phyloP scores from a whole-genome alignment of 2,329 filamentous ascomycete species.

The Diaporthe helianthi region DNA sequence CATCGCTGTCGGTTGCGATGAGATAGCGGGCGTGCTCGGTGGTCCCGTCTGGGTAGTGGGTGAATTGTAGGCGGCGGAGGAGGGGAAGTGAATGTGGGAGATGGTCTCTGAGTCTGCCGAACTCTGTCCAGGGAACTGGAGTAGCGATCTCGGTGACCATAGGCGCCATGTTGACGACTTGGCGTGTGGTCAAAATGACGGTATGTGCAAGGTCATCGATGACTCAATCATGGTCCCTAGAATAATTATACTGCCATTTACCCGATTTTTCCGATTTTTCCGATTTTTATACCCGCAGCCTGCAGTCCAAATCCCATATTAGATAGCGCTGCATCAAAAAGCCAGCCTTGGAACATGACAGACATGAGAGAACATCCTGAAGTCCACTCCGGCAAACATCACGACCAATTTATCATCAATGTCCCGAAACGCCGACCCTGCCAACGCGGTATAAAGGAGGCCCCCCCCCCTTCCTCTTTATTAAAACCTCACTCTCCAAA shows the following conservation, averaged over 20 bases:
- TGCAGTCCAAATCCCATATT: background rate
- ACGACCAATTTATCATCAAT: background rate
- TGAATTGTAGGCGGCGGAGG: constrained; percentile 68
- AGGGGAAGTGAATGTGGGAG: constrained; percentile 67
- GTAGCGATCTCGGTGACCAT: constrained; percentile 36
- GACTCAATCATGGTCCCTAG: background rate
- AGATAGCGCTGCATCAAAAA: background rate
- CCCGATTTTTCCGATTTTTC: too few relatives aligned
- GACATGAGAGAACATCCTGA: constrained; percentile 4
- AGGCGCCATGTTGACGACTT: constrained; percentile 28
- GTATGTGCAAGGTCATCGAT: background rate
- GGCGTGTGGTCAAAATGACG: background rate
- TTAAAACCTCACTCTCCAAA: background rate
- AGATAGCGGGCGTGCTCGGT: constrained; percentile 53
- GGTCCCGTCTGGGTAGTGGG: constrained; percentile 50
- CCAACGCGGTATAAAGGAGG: constrained; percentile 19
- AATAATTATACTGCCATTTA: background rate
- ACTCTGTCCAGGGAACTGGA: constrained; percentile 43
- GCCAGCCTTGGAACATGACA: too few relatives aligned
- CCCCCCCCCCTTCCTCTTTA: constrained; percentile 3
- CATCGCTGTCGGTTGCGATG: constrained; percentile 40
- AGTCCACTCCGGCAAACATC: constrained; percentile 17
- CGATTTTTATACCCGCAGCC: constrained; percentile 15
- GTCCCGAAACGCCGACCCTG: constrained; percentile 18
- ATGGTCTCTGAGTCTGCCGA: constrained; percentile 55